phyloP scores from a whole-genome alignment of 1,284 basidiomycete species.

The Inonotus hispidus region DNA sequence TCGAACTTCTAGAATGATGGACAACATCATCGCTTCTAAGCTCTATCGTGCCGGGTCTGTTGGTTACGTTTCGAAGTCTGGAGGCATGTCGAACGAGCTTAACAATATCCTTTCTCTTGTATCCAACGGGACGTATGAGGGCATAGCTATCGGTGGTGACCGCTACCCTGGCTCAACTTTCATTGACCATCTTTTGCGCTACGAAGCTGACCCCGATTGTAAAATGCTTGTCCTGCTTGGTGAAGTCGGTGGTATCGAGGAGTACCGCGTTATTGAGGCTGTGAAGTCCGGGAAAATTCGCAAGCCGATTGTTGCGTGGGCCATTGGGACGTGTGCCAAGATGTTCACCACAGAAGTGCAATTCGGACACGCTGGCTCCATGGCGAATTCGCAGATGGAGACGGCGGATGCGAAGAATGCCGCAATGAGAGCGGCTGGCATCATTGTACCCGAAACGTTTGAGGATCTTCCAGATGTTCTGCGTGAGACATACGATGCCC shows the following conservation, averaged over 20 bases:
- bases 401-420: constrained; percentile 97
- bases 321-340: constrained; percentile 99
- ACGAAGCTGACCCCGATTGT: constrained; percentile 96
- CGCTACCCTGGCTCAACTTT: constrained; percentile 98
- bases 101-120: constrained; percentile 99
- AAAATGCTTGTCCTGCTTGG: constrained; percentile 98
- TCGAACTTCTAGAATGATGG: constrained; percentile 80
- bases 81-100: constrained; percentile 99
- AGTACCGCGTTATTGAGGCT: constrained; percentile 98
- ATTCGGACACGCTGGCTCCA: constrained; percentile 97
- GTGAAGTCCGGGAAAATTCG: constrained; percentile 93
- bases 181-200: constrained; percentile 97
- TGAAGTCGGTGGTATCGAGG: constrained; percentile 98
- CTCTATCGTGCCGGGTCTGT: constrained; percentile 97
- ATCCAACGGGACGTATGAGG: constrained; percentile 99
- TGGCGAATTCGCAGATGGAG: constrained; percentile 97
- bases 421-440: constrained; percentile 92
- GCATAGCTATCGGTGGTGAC: constrained; percentile 99
- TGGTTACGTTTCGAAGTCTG: constrained; percentile 99
- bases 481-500: constrained; percentile 79
- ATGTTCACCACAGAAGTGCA: constrained; percentile 99
- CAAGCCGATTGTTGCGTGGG: constrained; percentile 99
- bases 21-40: constrained; percentile 98
- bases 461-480: constrained; percentile 90
- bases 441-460: constrained; percentile 97